Evolutionary conservation across 2,329 filamentous ascomycete species (phyloP).

Genomic region (Trichophyton mentagrophytes): DNA sequence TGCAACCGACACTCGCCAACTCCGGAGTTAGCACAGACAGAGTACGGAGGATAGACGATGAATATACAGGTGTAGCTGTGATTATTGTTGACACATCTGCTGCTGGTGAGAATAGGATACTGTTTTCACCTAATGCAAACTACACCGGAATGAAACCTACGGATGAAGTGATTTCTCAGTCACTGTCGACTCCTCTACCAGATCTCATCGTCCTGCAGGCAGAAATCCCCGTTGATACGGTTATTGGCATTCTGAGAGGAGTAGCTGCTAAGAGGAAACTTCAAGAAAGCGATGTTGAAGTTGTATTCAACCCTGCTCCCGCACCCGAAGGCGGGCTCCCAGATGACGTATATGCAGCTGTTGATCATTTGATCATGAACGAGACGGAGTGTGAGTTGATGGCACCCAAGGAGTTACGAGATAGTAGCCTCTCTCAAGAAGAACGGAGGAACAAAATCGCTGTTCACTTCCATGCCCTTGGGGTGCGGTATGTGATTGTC

Average conservation of each 20-base stretch:
- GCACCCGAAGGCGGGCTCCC: conserved; percentile 63
- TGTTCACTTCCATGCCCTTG: conserved; percentile 50
- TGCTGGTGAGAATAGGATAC: conserved; percentile 61
- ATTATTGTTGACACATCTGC: conserved; percentile 62
- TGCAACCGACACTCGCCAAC: conserved; percentile 45
- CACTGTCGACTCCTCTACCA: conserved; percentile 34
- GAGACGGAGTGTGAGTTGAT: conserved; percentile 77
- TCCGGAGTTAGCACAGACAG: conserved; percentile 51
- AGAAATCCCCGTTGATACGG: conserved; percentile 58
- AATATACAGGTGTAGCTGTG: conserved; percentile 57
- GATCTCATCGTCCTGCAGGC: conserved; percentile 63
- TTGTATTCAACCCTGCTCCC: conserved; percentile 79
- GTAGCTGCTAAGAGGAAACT: conserved; percentile 21
- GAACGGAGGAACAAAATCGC: conserved; percentile 45
- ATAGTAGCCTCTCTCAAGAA: conserved; percentile 25
- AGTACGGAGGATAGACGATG: conserved; percentile 35
- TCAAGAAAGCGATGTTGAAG: conserved; percentile 42
- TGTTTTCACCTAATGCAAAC: conserved; percentile 62
- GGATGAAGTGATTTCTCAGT: conserved; percentile 26
- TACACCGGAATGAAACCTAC: conserved; percentile 32
- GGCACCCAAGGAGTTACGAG: conserved; percentile 36
- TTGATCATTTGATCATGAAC: conserved; percentile 76
- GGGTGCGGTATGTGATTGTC: conserved; percentile 65
- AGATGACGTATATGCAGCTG: conserved; percentile 48
- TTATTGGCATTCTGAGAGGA: conserved; percentile 45